Evolutionary conservation across 371 early-diverging fungal species (phyloP).

Genomic region (Capniomyces stellatus): DNA sequence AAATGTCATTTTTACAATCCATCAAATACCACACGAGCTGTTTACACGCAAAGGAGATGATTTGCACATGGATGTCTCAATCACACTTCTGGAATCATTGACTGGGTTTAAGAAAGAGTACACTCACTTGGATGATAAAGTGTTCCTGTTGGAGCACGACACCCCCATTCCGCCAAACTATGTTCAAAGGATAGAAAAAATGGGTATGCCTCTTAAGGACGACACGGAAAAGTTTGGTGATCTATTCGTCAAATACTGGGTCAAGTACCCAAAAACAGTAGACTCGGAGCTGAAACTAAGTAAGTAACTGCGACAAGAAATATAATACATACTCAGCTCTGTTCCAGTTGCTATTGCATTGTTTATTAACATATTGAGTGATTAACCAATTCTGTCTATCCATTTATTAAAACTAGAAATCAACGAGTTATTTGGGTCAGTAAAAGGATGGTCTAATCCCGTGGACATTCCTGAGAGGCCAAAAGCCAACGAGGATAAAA

Average conservation of each 20-base stretch:
- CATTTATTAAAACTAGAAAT: neutral
- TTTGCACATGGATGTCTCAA: conserved; percentile 58
- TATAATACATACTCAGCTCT: neutral
- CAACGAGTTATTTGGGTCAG: neutral
- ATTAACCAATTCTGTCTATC: neutral
- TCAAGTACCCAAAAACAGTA: conserved; percentile 61
- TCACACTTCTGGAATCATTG: conserved; percentile 68
- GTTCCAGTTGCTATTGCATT: neutral
- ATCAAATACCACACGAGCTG: conserved; percentile 53
- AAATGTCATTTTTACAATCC: conserved; percentile 67
- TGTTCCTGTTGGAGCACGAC: conserved; percentile 34
- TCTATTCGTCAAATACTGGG: conserved; percentile 71
- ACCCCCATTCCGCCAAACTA: conserved; percentile 39
- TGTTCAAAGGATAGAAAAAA: conserved; percentile 54
- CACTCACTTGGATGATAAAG: conserved; percentile 64
- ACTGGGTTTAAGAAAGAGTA: conserved; percentile 69
- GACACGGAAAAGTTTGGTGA: conserved; percentile 50
- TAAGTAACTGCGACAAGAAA: neutral
- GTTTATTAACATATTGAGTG: neutral
- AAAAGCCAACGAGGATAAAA: too few relatives aligned
- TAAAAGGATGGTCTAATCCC: neutral
- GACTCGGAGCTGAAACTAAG: conserved; percentile 1
- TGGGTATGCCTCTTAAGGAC: conserved; percentile 66
- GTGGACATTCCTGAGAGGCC: neutral
- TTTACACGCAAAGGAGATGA: conserved; percentile 68